A percentile compares a stretch with the other conserved stretches of the same genome.
These are phyloP conservation scores for Eimeria sp. DNA, from an alignment of 169 alveolate species.

Conservation along the genomic window DNA sequence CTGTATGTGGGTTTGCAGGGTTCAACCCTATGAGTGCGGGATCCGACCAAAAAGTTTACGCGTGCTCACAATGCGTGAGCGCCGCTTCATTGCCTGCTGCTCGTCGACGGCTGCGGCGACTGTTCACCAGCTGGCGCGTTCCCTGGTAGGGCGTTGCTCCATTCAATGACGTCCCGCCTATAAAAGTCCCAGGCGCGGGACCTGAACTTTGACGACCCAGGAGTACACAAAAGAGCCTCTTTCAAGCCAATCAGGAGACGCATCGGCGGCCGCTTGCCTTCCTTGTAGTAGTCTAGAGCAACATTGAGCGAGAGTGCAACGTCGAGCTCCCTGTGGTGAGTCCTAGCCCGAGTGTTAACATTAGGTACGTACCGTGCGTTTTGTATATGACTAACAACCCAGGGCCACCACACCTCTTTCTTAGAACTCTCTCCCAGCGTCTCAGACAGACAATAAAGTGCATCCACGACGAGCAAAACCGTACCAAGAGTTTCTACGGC, in stretches of 20 bases:
- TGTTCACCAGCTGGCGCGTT: not conserved
- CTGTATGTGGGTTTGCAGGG: not conserved
- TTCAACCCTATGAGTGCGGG: not conserved
- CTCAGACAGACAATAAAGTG: not conserved
- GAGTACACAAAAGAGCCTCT: not conserved
- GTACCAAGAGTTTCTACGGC: not conserved
- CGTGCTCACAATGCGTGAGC: not conserved
- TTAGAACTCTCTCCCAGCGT: slow-evolving; percentile 2
- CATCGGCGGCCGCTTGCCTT: slow-evolving; percentile 7
- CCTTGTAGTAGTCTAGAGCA: not conserved
- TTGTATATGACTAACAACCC: not conserved
- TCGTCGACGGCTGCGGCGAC: not conserved
- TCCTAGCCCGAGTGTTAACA: not conserved
- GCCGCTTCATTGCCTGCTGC: not conserved
- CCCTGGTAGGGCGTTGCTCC: not conserved
- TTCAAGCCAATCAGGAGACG: not conserved
- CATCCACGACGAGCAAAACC: not conserved
- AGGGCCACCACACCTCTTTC: slow-evolving; percentile 37
- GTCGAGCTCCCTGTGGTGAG: not conserved
- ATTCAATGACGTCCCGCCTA: not conserved
- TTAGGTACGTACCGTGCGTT: not conserved
- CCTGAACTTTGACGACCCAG: not conserved
- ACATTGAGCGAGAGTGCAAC: not conserved
- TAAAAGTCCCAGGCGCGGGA: not conserved
- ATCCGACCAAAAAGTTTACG: not conserved